phyloP scores from a whole-genome alignment of 2,329 filamentous ascomycete genomes.

The Cladobotryum mycophilum region DNA sequence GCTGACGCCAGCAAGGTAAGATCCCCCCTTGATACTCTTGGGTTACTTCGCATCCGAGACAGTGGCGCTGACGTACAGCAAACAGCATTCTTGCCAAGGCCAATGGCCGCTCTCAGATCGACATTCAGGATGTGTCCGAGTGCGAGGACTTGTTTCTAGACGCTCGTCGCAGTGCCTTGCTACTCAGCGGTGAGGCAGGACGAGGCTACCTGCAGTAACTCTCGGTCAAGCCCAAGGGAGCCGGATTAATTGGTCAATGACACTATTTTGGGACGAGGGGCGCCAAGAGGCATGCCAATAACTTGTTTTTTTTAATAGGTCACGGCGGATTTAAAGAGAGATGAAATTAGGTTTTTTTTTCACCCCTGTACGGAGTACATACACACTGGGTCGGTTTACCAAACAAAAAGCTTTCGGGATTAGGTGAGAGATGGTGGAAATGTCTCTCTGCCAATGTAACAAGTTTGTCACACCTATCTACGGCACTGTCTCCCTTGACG shows the following conservation, averaged over 20 bases:
- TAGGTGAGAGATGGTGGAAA: slow-evolving; percentile 3
- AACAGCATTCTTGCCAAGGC: slow-evolving; percentile 79
- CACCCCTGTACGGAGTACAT: slow-evolving; percentile 4
- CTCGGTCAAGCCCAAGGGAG: background rate
- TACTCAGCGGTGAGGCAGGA: slow-evolving; percentile 58
- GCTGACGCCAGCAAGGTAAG: slow-evolving; percentile 72
- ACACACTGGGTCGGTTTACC: slow-evolving; percentile 6
- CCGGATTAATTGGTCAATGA: background rate
- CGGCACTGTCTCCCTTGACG: slow-evolving; percentile 5
- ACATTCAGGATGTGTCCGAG: slow-evolving; percentile 70
- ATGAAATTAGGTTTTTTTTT: background rate
- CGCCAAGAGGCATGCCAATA: slow-evolving; percentile 8
- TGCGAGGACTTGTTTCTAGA: slow-evolving; percentile 82
- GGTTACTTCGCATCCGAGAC: slow-evolving; percentile 21
- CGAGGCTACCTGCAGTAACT: slow-evolving; percentile 56
- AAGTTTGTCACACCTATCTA: slow-evolving; percentile 13
- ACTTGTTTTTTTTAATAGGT: slow-evolving; percentile 5
- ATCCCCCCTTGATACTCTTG: slow-evolving; percentile 11
- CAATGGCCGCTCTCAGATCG: slow-evolving; percentile 69
- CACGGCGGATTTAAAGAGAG: slow-evolving; percentile 5
- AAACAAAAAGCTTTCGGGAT: slow-evolving; percentile 6
- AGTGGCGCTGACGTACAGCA: slow-evolving; percentile 27
- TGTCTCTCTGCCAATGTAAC: slow-evolving; percentile 9
- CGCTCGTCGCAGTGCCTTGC: slow-evolving; percentile 67
- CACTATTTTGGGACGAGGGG: slow-evolving; percentile 6